Conservation (phyloP, 1,284 basidiomycete species). For the Melampsora medusae region DNA sequence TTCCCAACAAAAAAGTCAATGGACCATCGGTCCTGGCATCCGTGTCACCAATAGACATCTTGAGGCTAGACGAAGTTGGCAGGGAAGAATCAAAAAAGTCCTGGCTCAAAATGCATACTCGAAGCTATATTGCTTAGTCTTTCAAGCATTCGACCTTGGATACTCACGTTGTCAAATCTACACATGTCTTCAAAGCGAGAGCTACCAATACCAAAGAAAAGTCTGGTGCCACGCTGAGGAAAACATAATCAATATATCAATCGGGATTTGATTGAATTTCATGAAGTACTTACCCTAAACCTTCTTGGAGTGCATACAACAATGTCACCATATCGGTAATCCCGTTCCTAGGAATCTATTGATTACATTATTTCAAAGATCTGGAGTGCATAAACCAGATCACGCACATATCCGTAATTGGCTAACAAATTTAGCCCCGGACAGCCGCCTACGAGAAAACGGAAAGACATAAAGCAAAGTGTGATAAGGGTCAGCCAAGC, state of each 20-base stretch:
- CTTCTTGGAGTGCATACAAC: neutral
- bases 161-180: neutral
- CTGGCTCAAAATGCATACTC: neutral
- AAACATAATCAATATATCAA: too few relatives aligned
- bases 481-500: neutral
- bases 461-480: neutral
- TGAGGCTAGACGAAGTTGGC: neutral
- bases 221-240: too few relatives aligned
- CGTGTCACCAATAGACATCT: constrained; percentile 2
- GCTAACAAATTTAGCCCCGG: constrained; percentile 32
- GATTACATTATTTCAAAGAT: neutral
- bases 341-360: constrained; percentile 2
- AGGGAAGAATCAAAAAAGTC: neutral
- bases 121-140: neutral
- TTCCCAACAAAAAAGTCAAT: constrained; percentile 7
- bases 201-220: too few relatives aligned
- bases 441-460: constrained; percentile 17
- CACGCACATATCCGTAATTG: constrained; percentile 26
- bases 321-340: neutral
- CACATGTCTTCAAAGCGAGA: too few relatives aligned
- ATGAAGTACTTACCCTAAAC: neutral
- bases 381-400: neutral
- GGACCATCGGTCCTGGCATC: neutral
- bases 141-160: neutral
- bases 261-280: too few relatives aligned